Conservation (phyloP, 768 basidiomycete species). For the Tricholoma furcatifolium region DNA sequence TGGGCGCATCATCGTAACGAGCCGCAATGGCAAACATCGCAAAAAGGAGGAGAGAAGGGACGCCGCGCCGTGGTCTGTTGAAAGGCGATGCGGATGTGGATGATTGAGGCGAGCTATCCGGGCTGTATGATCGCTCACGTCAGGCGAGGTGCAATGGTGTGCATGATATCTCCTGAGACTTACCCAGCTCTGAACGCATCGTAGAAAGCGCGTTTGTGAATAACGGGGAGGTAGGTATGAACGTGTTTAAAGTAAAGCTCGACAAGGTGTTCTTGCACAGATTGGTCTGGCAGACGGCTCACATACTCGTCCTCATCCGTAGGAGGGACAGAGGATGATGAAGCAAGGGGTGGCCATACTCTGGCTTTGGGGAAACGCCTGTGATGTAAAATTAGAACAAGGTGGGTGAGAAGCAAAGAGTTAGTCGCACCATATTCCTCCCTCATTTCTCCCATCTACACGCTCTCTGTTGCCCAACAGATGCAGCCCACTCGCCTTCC, state of each 20-base stretch:
- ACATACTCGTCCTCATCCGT: slow-evolving; percentile 36
- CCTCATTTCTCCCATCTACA: slow-evolving; percentile 65
- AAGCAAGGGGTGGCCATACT: slow-evolving; percentile 75
- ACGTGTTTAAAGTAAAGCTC: slow-evolving; percentile 81
- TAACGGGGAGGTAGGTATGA: slow-evolving; percentile 74
- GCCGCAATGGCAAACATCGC: slow-evolving; percentile 85
- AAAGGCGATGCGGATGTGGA: slow-evolving; percentile 31
- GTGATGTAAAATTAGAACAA: slow-evolving; percentile 9
- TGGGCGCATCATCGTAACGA: slow-evolving; percentile 49
- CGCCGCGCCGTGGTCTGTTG: slow-evolving; percentile 40
- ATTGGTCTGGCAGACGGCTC: slow-evolving; percentile 51
- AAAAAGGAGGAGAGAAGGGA: slow-evolving; percentile 69
- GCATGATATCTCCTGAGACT: slow-evolving; percentile 6
- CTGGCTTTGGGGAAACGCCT: slow-evolving; percentile 86
- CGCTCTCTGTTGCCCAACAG: slow-evolving; percentile 63
- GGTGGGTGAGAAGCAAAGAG: neutral
- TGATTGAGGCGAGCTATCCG: slow-evolving; percentile 16
- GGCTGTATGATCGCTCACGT: slow-evolving; percentile 19
- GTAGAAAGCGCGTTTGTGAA: slow-evolving; percentile 71
- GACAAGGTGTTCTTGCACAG: slow-evolving; percentile 66
- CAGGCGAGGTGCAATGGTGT: neutral
- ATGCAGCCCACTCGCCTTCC: slow-evolving; percentile 80
- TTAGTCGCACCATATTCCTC: slow-evolving; percentile 67
- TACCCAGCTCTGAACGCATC: slow-evolving; percentile 48
- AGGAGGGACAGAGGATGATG: slow-evolving; percentile 27